These are phyloP conservation scores for Arthroderma sp. DNA, from an alignment of 2,329 filamentous ascomycete species.

Conservation along the genomic window DNA sequence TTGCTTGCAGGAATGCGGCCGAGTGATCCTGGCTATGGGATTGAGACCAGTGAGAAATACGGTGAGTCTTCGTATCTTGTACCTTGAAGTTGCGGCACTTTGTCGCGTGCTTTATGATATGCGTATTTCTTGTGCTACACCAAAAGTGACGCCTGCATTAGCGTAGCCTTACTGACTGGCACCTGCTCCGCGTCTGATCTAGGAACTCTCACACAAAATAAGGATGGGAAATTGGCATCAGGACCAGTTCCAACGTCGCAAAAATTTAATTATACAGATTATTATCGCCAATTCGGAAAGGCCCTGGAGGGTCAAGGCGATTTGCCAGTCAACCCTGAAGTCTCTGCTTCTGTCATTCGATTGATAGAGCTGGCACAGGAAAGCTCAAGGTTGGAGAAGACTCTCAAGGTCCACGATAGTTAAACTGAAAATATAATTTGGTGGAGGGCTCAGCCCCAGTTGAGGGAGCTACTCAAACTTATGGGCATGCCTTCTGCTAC, in stretches of 20 bases:
- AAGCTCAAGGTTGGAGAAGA: slow-evolving; percentile 40
- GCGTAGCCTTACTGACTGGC: no score
- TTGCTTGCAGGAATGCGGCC: slow-evolving; percentile 51
- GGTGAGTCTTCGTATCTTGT: slow-evolving; percentile 26
- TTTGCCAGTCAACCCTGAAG: slow-evolving; percentile 41
- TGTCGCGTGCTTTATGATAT: no score
- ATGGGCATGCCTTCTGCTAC: not conserved
- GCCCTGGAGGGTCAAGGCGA: slow-evolving; percentile 41
- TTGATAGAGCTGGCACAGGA: slow-evolving; percentile 44
- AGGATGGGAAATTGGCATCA: slow-evolving; percentile 39
- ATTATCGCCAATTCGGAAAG: slow-evolving; percentile 46
- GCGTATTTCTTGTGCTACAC: no score
- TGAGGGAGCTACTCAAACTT: not conserved
- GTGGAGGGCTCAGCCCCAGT: no score
- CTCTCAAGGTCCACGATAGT: slow-evolving; percentile 24
- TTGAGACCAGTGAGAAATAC: slow-evolving; percentile 46
- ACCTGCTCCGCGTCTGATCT: not conserved
- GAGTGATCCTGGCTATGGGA: slow-evolving; percentile 50
- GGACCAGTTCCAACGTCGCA: slow-evolving; percentile 45
- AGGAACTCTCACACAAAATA: slow-evolving; percentile 41
- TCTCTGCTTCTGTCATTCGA: slow-evolving; percentile 41
- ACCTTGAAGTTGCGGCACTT: no score
- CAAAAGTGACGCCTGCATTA: no score
- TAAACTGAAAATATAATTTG: not conserved
- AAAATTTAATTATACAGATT: slow-evolving; percentile 55